A percentile compares a stretch with the other conserved stretches of the same genome.
phyloP scores from a whole-genome alignment of 2,329 filamentous ascomycete genomes.

The Diplodia corticola region DNA sequence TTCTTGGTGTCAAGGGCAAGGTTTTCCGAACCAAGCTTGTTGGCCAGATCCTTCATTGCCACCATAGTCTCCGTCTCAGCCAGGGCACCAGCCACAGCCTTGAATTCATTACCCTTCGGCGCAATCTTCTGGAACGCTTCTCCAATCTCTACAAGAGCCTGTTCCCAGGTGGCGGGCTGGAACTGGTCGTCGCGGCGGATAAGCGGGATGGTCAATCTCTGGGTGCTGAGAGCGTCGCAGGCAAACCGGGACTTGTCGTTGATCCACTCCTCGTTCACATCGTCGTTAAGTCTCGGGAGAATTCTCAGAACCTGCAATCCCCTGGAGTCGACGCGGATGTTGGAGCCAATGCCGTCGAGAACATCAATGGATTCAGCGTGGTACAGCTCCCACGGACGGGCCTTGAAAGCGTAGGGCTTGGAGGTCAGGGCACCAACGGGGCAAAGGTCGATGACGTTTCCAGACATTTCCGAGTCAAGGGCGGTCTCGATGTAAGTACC shows the following conservation, averaged over 20 bases:
- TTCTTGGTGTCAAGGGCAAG: conserved; percentile 86
- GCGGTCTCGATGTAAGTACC: conserved; percentile 96
- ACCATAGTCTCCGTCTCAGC: conserved; percentile 92
- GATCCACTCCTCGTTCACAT: conserved; percentile 99
- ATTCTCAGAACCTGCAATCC: conserved; percentile 96
- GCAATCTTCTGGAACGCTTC: conserved; percentile 76
- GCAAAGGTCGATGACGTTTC: conserved; percentile 97
- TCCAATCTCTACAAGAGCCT: conserved; percentile 84
- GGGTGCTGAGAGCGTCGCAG: conserved; percentile 93
- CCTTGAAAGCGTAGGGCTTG: conserved; percentile 97
- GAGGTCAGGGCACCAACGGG: conserved; percentile 95
- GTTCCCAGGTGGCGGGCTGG: conserved; percentile 91
- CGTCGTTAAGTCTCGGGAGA: conserved; percentile 89
- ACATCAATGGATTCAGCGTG: conserved; percentile 96
- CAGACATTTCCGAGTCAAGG: conserved; percentile 91
- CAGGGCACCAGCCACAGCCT: conserved; percentile 87
- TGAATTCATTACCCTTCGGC: conserved; percentile 91
- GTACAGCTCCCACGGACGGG: conserved; percentile 94
- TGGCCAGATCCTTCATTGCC: conserved; percentile 94
- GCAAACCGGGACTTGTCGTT: conserved; percentile 98
- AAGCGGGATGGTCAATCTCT: conserved; percentile 88
- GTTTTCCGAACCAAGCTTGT: conserved; percentile 95
- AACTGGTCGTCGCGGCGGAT: conserved; percentile 89
- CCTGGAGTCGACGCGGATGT: conserved; percentile 89
- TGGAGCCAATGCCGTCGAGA: conserved; percentile 86